Percentiles rank a stretch among this genome's conserved stretches.
phyloP scores from a whole-genome alignment of 257 asterid species.

The Solanum rostratum region DNA sequence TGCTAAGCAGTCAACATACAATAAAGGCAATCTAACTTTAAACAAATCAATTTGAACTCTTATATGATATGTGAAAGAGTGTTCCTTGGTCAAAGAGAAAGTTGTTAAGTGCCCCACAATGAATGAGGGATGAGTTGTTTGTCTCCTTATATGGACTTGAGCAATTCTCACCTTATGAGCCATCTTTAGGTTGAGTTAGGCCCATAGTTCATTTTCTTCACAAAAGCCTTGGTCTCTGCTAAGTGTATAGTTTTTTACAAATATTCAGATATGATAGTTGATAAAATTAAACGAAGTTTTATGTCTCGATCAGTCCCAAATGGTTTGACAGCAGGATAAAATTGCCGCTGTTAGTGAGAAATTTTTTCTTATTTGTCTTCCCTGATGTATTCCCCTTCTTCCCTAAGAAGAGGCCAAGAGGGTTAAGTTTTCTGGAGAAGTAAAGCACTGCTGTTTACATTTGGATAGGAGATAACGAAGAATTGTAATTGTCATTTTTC shows the following conservation, averaged over 20 bases:
- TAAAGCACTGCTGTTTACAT: not conserved
- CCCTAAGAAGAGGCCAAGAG: not conserved
- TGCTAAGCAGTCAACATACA: not conserved
- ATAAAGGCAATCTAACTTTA: not conserved
- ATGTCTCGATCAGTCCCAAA: not conserved
- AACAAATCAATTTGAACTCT: not conserved
- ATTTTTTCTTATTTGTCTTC: not conserved
- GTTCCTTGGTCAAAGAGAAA: not conserved
- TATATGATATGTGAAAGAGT: not conserved
- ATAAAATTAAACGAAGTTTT: not conserved
- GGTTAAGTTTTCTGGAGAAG: not conserved
- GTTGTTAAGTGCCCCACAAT: not conserved
- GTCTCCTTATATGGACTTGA: not conserved
- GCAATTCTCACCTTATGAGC: not conserved
- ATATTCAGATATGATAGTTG: not conserved
- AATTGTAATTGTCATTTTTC: not conserved
- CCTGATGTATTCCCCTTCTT: not conserved
- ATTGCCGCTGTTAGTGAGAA: not conserved
- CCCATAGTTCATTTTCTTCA: not conserved
- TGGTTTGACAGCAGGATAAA: not conserved
- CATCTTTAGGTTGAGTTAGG: not conserved
- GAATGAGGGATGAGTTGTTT: not conserved
- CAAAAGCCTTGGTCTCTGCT: not conserved
- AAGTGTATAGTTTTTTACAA: not conserved
- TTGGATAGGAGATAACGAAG: not conserved